phyloP scores from a whole-genome alignment of 2,329 filamentous ascomycete genomes.

The Diaporthe sp. region DNA sequence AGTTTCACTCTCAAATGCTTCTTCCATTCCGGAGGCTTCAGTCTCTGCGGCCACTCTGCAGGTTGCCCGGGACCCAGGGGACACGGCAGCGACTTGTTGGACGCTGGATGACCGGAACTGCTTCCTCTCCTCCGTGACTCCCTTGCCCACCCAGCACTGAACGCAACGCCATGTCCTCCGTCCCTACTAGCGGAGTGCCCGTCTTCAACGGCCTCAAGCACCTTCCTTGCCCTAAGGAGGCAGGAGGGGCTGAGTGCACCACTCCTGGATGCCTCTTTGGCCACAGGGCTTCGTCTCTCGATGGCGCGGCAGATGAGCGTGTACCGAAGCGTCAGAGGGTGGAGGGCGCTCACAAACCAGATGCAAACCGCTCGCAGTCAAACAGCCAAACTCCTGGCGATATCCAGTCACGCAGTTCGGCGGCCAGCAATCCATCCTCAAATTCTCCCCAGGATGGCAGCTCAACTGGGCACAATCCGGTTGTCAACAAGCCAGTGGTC shows the following conservation, averaged over 20 bases:
- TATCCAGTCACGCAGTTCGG: not conserved
- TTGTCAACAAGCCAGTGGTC: not conserved
- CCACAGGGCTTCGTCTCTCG: conserved; percentile 30
- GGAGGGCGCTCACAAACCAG: not conserved
- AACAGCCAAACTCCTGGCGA: not conserved
- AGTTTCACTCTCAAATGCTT: not conserved
- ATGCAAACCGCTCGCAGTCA: not conserved
- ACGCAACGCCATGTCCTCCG: conserved; percentile 1
- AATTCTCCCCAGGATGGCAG: not conserved
- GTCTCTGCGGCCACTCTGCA: conserved; percentile 18
- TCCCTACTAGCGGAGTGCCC: conserved; percentile 35
- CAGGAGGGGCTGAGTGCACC: conserved; percentile 38
- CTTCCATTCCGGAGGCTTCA: not conserved
- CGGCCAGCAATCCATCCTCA: not conserved
- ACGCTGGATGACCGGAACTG: not conserved
- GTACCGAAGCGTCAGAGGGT: conserved; percentile 27
- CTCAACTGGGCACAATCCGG: not conserved
- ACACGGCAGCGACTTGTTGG: not conserved
- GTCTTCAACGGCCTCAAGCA: conserved; percentile 42
- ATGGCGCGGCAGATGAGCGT: conserved; percentile 28
- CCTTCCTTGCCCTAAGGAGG: conserved; percentile 41
- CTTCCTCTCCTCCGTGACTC: not conserved
- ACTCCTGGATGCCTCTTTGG: conserved; percentile 40
- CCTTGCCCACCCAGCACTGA: not conserved
- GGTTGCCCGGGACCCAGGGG: not conserved